Base-by-base conservation (phyloP, 2,329 filamentous ascomycete genomes). In the Colletotrichum liriopes region DNA sequence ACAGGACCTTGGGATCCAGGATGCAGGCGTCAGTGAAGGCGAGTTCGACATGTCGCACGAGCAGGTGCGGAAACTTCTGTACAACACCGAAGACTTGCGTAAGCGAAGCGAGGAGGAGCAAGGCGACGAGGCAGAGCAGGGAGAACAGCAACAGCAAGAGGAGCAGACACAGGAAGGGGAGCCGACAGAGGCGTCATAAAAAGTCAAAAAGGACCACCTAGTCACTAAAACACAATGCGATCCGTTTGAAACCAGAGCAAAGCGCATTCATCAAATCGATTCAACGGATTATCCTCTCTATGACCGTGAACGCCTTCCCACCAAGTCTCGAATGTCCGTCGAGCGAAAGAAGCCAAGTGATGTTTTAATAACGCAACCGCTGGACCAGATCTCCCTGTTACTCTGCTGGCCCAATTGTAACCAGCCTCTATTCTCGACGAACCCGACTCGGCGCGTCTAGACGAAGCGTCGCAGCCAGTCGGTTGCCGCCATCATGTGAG, bases 1-100 rank as follows among this genome's bases (percentile, higher is more conserved):
- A 5, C 70, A 70, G 20, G 65, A 67, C 29, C 66, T 74, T 37
- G 41, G 52, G 12, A 63, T 73, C 1, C 51, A 66, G 39, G 73
- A 74, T 16, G 58, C 49, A 12, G 62, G 49, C 45, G 32, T 74
- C 29, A 64, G 35, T 11, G 63, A 68, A 1, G 73, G 72, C 2
- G 83, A 83, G 66, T 67, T 78, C 3, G 82, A 85, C 29, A 74
- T 85, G 1, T 76, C 80, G 0, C 74, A 78, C 1, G 77, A 80
- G 0, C 84, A 87, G 59, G 78, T 86, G 23, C 80, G 81, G 6
- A 79, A 80, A 63, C 77, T 88, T 9, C 73, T 89, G 41, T 87
- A 87, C 68, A 84, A 80, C 20, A 82, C 82, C 1, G 86, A 87
- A 75, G 83, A 81, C 49, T 76, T 89, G 74, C 84, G 87, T 58